Percentiles rank a stretch among this genome's conserved stretches.
These are phyloP conservation scores for Phaeotremella fagi DNA, from an alignment of 768 basidiomycete species.

Conservation along the genomic window DNA sequence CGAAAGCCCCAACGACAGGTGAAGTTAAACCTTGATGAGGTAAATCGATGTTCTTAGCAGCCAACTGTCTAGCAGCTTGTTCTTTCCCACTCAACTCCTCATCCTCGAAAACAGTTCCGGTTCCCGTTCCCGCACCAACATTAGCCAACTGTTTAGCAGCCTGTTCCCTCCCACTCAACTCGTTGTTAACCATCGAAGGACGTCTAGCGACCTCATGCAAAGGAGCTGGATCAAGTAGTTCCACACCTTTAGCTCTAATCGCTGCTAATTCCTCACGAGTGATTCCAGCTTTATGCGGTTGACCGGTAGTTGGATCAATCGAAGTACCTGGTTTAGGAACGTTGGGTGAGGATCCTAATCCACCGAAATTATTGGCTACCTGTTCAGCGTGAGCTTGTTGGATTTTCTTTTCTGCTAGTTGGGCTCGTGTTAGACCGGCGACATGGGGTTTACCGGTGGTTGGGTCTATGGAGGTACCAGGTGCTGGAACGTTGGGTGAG, in stretches of 20 bases:
- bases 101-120: not conserved
- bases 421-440: slow-evolving; percentile 33
- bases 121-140: not conserved
- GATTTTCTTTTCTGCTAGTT: slow-evolving; percentile 31
- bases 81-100: slow-evolving; percentile 32
- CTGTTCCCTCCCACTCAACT: slow-evolving; percentile 40
- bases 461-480: slow-evolving; percentile 31
- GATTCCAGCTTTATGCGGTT: slow-evolving; percentile 31
- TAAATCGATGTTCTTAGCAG: not conserved
- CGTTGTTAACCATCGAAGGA: slow-evolving; percentile 11
- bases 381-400: too few species aligned
- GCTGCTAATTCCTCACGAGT: slow-evolving; percentile 35
- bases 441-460: slow-evolving; percentile 34
- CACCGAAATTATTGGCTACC: slow-evolving; percentile 20
- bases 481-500: slow-evolving; percentile 32
- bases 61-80: slow-evolving; percentile 39
- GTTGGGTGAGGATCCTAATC: slow-evolving; percentile 30
- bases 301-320: slow-evolving; percentile 34
- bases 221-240: slow-evolving; percentile 6
- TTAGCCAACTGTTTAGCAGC: slow-evolving; percentile 40
- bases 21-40: not conserved
- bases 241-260: slow-evolving; percentile 21
- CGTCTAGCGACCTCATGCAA: not conserved
- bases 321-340: slow-evolving; percentile 34
- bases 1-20: not conserved